Percentiles rank a stretch among this genome's conserved stretches.
phyloP scores from a whole-genome alignment of 495 filamentous ascomycete genomes.

The Penicillium fimorum region DNA sequence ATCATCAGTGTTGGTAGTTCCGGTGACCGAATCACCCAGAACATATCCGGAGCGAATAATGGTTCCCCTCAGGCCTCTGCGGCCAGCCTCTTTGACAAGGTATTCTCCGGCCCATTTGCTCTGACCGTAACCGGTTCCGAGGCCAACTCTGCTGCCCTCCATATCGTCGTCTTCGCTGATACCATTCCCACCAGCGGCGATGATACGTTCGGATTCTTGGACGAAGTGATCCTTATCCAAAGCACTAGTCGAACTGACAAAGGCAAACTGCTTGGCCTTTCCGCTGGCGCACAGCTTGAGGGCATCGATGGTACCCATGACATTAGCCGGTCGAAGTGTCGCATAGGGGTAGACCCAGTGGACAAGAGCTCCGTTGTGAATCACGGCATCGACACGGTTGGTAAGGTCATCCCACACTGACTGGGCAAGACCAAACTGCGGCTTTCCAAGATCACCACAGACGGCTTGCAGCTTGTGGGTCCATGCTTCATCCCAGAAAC shows the following conservation, averaged over 20 bases:
- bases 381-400: constrained; percentile 69
- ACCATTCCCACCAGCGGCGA: constrained; percentile 49
- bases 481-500: constrained; percentile 79
- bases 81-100: constrained; percentile 76
- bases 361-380: constrained; percentile 88
- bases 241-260: constrained; percentile 82
- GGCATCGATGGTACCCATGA: constrained; percentile 74
- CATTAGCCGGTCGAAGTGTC: constrained; percentile 73
- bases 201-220: constrained; percentile 61
- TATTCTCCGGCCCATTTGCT: constrained; percentile 84
- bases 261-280: constrained; percentile 76
- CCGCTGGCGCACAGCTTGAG: constrained; percentile 72
- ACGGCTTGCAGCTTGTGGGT: constrained; percentile 58
- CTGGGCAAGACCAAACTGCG: constrained; percentile 66
- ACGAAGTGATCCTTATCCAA: constrained; percentile 83
- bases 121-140: constrained; percentile 88
- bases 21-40: constrained; percentile 68
- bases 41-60: constrained; percentile 88
- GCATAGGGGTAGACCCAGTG: constrained; percentile 86
- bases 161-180: constrained; percentile 66
- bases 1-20: constrained; percentile 81
- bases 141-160: constrained; percentile 59
- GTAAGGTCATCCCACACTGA: constrained; percentile 61
- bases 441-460: constrained; percentile 68
- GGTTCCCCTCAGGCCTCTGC: constrained; percentile 68